Evolutionary conservation across 176 grass and related monocot species (phyloP).

Genomic region (Paspalum notatum): DNA sequence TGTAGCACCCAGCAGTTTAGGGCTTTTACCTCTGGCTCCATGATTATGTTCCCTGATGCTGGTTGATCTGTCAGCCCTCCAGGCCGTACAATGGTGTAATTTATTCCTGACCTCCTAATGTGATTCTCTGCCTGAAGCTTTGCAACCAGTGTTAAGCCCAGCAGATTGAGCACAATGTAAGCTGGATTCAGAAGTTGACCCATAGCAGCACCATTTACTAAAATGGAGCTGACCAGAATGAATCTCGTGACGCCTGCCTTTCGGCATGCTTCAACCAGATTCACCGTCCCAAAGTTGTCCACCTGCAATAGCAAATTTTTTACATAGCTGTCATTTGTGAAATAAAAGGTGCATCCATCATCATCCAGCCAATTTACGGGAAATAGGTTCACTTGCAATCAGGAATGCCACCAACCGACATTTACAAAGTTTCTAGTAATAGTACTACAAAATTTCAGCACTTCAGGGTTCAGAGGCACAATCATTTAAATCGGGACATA

Average conservation of each 20-base stretch:
- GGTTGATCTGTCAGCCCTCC: constrained; percentile 70
- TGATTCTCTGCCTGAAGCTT: constrained; percentile 77
- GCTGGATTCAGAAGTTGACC: constrained; percentile 76
- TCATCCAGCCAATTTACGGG: background rate
- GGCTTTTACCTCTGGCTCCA: constrained; percentile 62
- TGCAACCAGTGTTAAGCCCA: constrained; percentile 67
- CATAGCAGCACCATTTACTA: constrained; percentile 67
- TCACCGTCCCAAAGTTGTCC: constrained; percentile 74
- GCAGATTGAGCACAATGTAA: constrained; percentile 68
- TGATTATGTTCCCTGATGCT: constrained; percentile 54
- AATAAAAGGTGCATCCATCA: background rate
- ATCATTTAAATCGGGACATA: background rate
- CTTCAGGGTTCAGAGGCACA: background rate
- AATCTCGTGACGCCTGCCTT: constrained; percentile 68
- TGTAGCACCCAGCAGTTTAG: background rate
- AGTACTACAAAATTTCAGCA: background rate
- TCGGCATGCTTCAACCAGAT: constrained; percentile 74
- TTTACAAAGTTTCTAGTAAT: background rate
- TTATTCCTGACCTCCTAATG: constrained; percentile 67
- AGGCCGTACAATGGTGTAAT: constrained; percentile 78
- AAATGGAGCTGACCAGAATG: constrained; percentile 69
- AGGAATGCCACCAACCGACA: background rate
- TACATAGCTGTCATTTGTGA: background rate
- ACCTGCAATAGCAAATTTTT: constrained; percentile 48
- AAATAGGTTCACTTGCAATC: background rate